Base-by-base conservation (phyloP, 2,329 filamentous ascomycete genomes). In the Tolypocladium paradoxum region DNA sequence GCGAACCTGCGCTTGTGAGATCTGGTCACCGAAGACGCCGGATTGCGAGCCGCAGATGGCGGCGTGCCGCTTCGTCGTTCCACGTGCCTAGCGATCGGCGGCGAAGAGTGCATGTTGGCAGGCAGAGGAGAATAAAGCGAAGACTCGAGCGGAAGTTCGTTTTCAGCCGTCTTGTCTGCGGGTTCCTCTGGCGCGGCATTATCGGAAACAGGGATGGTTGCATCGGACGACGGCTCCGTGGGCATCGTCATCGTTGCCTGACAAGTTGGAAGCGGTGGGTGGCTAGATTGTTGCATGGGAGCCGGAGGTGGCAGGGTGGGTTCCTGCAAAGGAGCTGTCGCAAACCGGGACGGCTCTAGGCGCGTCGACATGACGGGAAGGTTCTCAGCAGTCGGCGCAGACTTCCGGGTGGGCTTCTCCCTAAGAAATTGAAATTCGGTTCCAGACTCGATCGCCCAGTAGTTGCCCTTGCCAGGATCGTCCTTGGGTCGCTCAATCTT, bases 401-500 rank as follows among this genome's bases (percentile, higher is more conserved):
- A 69, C 65, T 84, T 85, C 57, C 85, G 78, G 22, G 76, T 70
- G 6, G 84, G 79, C 76, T 92, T 96, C 65, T 95, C 88, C 70
- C 92, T 93, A 70, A 95, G 79, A 68, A 96, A 97, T 60, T 90
- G 84, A 56, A 83, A 79, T 73, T 97, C 93, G 73, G 88, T 89
- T 20, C 92, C 92, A n/a, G 84, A 78, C 64, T 91, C 84, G 63
- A 99, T 96, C 45, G 84, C 83, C 93, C 93, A 97, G 73, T 97
- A 97, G 70, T 96, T 92, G 45, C 93, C 93, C 71, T 97, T 97
- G 62, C 93, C 93, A 3, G 92, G 91, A 64, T 97, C 93, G 65
- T 96, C 91, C 76, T 97, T 97, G 54, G 91, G 90, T 55, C 93
- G 82, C 69, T 96, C 91, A 65, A 95, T 87, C 73, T 97, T 97